Percentiles rank a stretch among this genome's conserved stretches.
These are phyloP conservation scores for Aspergillus sp. DNA, from an alignment of 2,329 filamentous ascomycete genomes.

Conservation along the genomic window DNA sequence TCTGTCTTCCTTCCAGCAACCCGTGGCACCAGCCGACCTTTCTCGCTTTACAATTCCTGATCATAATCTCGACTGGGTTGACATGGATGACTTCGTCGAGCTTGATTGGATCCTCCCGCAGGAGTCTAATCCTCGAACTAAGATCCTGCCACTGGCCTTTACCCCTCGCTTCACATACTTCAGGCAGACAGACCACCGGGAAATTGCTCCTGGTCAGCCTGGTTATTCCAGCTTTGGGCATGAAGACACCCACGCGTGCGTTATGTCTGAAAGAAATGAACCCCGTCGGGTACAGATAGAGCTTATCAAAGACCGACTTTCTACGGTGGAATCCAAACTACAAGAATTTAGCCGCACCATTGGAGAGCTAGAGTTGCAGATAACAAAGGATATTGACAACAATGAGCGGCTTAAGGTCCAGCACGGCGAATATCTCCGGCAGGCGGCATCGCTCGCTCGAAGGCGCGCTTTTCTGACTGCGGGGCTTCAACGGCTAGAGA, in stretches of 20 bases:
- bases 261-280: constrained; percentile 89
- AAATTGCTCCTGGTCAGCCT: constrained; percentile 70
- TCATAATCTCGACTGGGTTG: constrained; percentile 93
- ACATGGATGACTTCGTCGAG: constrained; percentile 99
- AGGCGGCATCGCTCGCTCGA: constrained; percentile 56
- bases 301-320: constrained; percentile 76
- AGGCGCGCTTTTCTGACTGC: constrained; percentile 60
- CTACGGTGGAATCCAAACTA: constrained; percentile 76
- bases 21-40: constrained; percentile 58
- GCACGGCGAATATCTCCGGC: constrained; percentile 54
- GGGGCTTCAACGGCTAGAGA: constrained; percentile 59
- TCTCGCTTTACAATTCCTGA: constrained; percentile 95
- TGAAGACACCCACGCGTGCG: constrained; percentile 90
- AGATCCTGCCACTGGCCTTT: constrained; percentile 88
- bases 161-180: constrained; percentile 97
- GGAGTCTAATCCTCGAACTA: constrained; percentile 86
- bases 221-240: constrained; percentile 87
- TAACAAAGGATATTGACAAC: constrained; percentile 56
- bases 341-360: constrained; percentile 70
- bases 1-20: constrained; percentile 56
- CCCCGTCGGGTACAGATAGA: constrained; percentile 84
- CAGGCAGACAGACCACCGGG: constrained; percentile 88
- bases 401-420: constrained; percentile 42
- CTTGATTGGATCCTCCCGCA: constrained; percentile 93
- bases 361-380: constrained; percentile 70